phyloP scores from a whole-genome alignment of 768 basidiomycete genomes.

The Hypholoma sublateritium region DNA sequence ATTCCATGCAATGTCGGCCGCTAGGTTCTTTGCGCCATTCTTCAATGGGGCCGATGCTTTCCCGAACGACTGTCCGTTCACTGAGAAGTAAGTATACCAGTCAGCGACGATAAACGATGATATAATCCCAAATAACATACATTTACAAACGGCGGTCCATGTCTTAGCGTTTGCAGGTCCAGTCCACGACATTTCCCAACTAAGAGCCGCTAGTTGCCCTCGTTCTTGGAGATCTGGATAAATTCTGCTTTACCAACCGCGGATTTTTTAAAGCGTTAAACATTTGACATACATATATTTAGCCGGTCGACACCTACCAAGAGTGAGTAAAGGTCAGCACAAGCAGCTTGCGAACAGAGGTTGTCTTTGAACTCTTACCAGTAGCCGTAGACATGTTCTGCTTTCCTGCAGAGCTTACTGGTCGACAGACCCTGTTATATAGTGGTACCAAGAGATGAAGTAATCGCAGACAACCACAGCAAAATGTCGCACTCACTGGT shows the following conservation, averaged over 20 bases:
- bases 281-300: conserved; percentile 36
- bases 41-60: conserved; percentile 51
- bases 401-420: conserved; percentile 4
- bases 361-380: conserved; percentile 14
- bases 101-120: conserved; percentile 7
- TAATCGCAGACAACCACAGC: not conserved
- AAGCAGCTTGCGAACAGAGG: too few species aligned
- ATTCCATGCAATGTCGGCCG: conserved; percentile 47
- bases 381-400: conserved; percentile 14
- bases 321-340: not conserved
- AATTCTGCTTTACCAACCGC: not conserved
- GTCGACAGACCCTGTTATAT: conserved; percentile 10
- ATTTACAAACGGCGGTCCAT: conserved; percentile 64
- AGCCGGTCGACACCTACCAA: conserved; percentile 32
- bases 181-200: conserved; percentile 49
- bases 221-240: conserved; percentile 54
- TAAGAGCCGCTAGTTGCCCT: conserved; percentile 41
- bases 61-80: conserved; percentile 49
- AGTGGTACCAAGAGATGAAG: conserved; percentile 4
- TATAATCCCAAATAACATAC: conserved; percentile 31
- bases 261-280: not conserved
- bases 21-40: conserved; percentile 44
- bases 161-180: conserved; percentile 45
- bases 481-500: not conserved
- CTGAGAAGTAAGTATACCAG: conserved; percentile 32